Evolutionary conservation across 768 basidiomycete genomes (phyloP).

Genomic region (Lactifluus piperatus): DNA sequence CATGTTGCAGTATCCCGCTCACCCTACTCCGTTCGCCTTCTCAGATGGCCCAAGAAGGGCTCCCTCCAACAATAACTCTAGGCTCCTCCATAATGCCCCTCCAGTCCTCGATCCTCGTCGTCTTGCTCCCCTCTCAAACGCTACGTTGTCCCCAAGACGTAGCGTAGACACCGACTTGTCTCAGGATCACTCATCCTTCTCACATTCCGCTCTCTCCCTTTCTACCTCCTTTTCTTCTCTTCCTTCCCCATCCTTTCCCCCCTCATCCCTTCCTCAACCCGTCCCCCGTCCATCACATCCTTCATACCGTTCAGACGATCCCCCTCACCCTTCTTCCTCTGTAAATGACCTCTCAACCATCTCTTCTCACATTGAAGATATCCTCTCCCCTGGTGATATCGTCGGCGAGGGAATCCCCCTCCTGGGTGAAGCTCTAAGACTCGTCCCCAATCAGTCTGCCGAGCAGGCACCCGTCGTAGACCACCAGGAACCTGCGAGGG

Average conservation of each 20-base stretch:
- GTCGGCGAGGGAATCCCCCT: constrained; percentile 19
- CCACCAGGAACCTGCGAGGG: constrained; percentile 43
- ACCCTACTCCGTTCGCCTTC: constrained; percentile 29
- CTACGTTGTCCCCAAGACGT: constrained; percentile 18
- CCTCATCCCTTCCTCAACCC: constrained; percentile 22
- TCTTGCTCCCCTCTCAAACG: neutral
- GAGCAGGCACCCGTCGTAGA: constrained; percentile 28
- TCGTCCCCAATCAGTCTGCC: constrained; percentile 41
- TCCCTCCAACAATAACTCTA: constrained; percentile 21
- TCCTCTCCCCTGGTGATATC: constrained; percentile 20
- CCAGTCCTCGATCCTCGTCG: constrained; percentile 6
- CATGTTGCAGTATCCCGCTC: constrained; percentile 32
- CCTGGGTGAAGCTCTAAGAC: constrained; percentile 52
- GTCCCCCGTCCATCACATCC: constrained; percentile 22
- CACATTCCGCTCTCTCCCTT: constrained; percentile 23
- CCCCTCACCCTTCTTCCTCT: constrained; percentile 1
- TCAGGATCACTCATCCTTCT: constrained; percentile 29
- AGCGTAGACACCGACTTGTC: constrained; percentile 23
- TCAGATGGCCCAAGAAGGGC: constrained; percentile 26
- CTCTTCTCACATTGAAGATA: constrained; percentile 14
- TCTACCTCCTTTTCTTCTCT: constrained; percentile 27
- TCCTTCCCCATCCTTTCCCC: constrained; percentile 27
- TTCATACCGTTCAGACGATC: constrained; percentile 21
- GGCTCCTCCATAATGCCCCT: constrained; percentile 14
- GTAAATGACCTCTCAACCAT: constrained; percentile 11